These are phyloP conservation scores for Podila horticola DNA, from an alignment of 192 early-diverging fungal genomes.

Conservation along the genomic window DNA sequence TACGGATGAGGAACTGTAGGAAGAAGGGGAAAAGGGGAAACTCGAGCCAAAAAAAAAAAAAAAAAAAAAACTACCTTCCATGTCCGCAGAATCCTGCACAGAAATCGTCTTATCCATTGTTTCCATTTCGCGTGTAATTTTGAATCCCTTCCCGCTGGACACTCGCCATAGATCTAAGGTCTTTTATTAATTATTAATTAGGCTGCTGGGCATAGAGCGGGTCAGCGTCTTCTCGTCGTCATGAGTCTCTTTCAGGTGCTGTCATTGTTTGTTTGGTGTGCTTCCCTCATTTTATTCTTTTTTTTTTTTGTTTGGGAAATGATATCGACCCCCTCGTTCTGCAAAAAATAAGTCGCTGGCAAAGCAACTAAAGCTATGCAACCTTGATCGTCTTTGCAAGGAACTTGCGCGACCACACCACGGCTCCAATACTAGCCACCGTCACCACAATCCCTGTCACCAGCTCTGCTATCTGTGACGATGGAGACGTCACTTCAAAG, in stretches of 20 bases:
- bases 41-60: background rate
- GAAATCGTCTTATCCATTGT: too few species aligned
- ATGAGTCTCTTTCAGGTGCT: too few species aligned
- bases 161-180: too few species aligned
- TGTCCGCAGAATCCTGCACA: too few species aligned
- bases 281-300: background rate
- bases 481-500: constrained; percentile 53
- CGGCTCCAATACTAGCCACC: constrained; percentile 25
- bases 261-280: too few species aligned
- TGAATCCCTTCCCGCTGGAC: too few species aligned
- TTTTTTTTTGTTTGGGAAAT: background rate
- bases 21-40: too few species aligned
- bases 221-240: too few species aligned
- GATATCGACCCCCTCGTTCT: background rate
- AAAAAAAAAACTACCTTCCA: background rate
- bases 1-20: too few species aligned
- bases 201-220: too few species aligned
- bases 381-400: constrained; percentile 50
- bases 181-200: too few species aligned
- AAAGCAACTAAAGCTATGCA: constrained; percentile 1
- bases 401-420: constrained; percentile 42
- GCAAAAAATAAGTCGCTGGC: background rate
- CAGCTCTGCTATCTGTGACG: constrained; percentile 53
- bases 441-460: constrained; percentile 55
- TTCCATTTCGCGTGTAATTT: too few species aligned